These are phyloP conservation scores for Kwoniella mangroviensis DNA, from an alignment of 768 basidiomycete species.

Conservation along the genomic window DNA sequence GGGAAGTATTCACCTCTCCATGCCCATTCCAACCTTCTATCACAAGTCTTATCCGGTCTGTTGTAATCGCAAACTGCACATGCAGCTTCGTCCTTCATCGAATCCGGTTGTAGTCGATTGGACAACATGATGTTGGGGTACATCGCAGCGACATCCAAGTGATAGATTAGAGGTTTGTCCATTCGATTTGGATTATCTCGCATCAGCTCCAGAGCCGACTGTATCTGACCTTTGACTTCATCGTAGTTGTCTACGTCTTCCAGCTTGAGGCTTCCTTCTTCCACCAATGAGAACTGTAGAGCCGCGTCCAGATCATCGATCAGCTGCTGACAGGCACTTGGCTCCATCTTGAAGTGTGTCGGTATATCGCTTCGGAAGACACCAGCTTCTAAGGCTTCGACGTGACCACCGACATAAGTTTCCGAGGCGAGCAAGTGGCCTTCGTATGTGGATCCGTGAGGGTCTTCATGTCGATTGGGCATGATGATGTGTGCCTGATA, in stretches of 20 bases:
- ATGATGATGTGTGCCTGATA: conserved; percentile 89
- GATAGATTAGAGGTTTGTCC: conserved; percentile 95
- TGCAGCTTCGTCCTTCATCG: conserved; percentile 91
- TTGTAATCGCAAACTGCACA: conserved; percentile 99
- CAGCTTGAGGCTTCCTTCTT: conserved; percentile 75
- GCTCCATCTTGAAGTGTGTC: conserved; percentile 93
- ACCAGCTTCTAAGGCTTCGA: conserved; percentile 96
- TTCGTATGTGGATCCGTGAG: conserved; percentile 87
- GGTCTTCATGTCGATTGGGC: conserved; percentile 96
- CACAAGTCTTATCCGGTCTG: conserved; percentile 91
- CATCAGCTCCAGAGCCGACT: conserved; percentile 77
- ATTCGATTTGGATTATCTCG: conserved; percentile 86
- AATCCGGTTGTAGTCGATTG: conserved; percentile 96
- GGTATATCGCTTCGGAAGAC: conserved; percentile 96
- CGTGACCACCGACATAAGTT: conserved; percentile 98
- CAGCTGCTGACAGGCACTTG: conserved; percentile 83
- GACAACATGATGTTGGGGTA: conserved; percentile 99
- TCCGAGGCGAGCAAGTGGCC: conserved; percentile 96
- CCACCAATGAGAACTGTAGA: conserved; percentile 80
- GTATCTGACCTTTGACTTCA: conserved; percentile 81
- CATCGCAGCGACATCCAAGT: conserved; percentile 99
- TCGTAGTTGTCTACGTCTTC: conserved; percentile 93
- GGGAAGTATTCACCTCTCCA: conserved; percentile 99
- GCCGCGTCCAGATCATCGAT: conserved; percentile 94
- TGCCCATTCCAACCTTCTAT: conserved; percentile 92